Base-by-base conservation (phyloP, 129 eudicot genomes). In the Tagetes patula region DNA sequence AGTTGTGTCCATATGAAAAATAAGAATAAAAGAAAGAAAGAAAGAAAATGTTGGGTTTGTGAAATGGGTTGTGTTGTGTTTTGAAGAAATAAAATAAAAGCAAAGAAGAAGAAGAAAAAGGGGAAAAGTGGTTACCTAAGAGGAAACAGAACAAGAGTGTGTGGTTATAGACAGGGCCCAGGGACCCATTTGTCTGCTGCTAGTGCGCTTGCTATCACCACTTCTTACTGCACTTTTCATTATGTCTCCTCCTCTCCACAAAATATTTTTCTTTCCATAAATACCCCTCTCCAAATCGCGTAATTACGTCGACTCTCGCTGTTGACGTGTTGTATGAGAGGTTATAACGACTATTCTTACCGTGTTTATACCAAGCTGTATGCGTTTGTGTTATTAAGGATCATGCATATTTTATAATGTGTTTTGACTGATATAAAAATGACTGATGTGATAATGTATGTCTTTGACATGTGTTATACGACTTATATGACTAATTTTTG, bases 131-230 rank as follows among this genome's bases (percentile, higher is more conserved):
- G 84, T 75, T 74, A 81, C 84, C 84, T 46, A 53, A 64, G 74
- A 75, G 81, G 84, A 75, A 81, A 81, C 84, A 71, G 65, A 65
- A 68, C 64, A 70, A 74, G 84, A 79, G 83, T 67, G 81, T 86
- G 84, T 55, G 72, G 60, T 67, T 71, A 56, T 63, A 64, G 79
- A 14, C 39, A 49, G 33, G 60, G 34, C 59, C 59, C 63, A 56
- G 89, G 96, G 95, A 39, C 87, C 96, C 75, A 31, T 70, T 6
- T 84, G 96, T 89, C 91, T 82, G 63, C 85, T 79, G 74, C 58
- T 82, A 86, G 85, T 89, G 96, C 91, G 78, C 89, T 74, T 80
- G 83, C 43, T 80, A 74, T 78, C 77, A 76, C 72, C 65, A 73
- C 81, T 70, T 63, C 79, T 67, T 42, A 20, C 73, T 39, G 61